Evolutionary conservation across 2,329 filamentous ascomycete species (phyloP).

Genomic region (Penicillium digitatum): DNA sequence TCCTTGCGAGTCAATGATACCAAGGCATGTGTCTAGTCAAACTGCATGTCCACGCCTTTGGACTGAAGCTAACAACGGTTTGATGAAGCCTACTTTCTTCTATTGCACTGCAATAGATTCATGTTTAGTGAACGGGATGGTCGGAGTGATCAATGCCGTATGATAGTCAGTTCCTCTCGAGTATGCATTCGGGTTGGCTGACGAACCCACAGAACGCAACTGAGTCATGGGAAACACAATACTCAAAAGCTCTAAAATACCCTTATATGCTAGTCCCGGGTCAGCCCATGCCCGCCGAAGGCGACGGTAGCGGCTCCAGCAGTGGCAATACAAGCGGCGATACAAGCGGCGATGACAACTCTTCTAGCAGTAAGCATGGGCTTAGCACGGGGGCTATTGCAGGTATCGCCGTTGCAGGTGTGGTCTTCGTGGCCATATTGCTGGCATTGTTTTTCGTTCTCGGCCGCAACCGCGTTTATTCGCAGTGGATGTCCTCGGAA

Average conservation of each 20-base stretch:
- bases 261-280: slow-evolving; percentile 56
- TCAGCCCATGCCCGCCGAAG: slow-evolving; percentile 53
- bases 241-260: slow-evolving; percentile 46
- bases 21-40: slow-evolving; percentile 28
- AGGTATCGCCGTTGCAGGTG: slow-evolving; percentile 55
- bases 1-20: slow-evolving; percentile 55
- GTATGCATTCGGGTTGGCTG: slow-evolving; percentile 6
- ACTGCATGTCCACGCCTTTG: accelerated
- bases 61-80: background rate
- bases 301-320: slow-evolving; percentile 35
- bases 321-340: slow-evolving; percentile 8
- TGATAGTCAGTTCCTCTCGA: slow-evolving; percentile 12
- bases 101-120: slow-evolving; percentile 66
- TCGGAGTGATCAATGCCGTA: slow-evolving; percentile 71
- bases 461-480: slow-evolving; percentile 35
- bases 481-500: slow-evolving; percentile 34
- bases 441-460: slow-evolving; percentile 41
- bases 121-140: slow-evolving; percentile 64
- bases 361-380: background rate
- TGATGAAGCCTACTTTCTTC: slow-evolving; percentile 58
- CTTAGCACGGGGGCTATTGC: slow-evolving; percentile 53
- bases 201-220: slow-evolving; percentile 42
- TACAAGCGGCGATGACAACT: background rate
- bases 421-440: slow-evolving; percentile 47
- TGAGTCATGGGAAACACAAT: slow-evolving; percentile 49